phyloP scores from a whole-genome alignment of 352 stramenopile genomes.

The Phytophthora ohioensis region DNA sequence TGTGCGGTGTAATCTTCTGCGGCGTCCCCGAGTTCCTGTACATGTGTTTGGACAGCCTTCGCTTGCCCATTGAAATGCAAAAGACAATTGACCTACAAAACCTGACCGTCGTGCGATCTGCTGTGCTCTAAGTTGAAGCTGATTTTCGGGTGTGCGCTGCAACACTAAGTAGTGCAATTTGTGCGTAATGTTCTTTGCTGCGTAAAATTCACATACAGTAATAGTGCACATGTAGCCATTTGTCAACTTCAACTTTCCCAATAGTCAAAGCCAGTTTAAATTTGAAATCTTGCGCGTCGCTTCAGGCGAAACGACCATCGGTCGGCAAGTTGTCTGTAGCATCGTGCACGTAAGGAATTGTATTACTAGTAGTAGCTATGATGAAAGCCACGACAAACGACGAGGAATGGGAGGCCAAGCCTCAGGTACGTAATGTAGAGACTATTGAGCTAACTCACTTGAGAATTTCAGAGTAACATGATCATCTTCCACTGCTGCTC shows the following conservation, averaged over 20 bases:
- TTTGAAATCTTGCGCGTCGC: constrained; percentile 36
- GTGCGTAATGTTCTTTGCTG: too few species aligned
- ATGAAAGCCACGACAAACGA: constrained; percentile 47
- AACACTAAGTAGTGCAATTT: too few species aligned
- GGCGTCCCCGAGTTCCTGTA: too few species aligned
- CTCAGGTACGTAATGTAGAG: constrained; percentile 14
- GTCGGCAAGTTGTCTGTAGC: background rate
- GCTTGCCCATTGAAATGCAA: too few species aligned
- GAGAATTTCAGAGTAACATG: background rate
- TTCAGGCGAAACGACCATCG: constrained; percentile 26
- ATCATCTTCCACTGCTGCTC: background rate
- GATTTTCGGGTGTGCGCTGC: too few species aligned
- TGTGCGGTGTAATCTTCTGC: too few species aligned
- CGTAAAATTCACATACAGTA: background rate
- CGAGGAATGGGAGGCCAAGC: constrained; percentile 26
- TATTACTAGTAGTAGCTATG: background rate
- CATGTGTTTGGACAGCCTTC: too few species aligned
- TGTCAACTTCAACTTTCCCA: constrained; percentile 35
- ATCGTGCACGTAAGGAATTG: background rate
- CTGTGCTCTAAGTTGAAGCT: too few species aligned
- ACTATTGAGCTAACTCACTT: background rate
- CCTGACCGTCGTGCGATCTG: too few species aligned
- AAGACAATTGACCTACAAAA: too few species aligned
- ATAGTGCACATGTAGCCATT: constrained; percentile 27
- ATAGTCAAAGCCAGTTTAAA: constrained; percentile 17